These are phyloP conservation scores for Penicillium palitans DNA, from an alignment of 2,329 filamentous ascomycete species.

Conservation along the genomic window DNA sequence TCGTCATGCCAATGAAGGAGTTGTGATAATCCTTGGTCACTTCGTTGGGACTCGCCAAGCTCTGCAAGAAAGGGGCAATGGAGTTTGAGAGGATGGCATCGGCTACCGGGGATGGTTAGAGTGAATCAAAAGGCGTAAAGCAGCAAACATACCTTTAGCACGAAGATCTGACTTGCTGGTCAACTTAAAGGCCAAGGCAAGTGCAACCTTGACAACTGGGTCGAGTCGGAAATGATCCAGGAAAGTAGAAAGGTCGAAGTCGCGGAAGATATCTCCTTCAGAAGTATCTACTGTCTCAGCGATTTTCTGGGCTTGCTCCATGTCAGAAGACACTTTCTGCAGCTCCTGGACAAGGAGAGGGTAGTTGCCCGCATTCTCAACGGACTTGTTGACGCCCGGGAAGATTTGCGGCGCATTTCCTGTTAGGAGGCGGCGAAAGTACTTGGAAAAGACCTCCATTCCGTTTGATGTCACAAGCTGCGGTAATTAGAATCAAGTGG, in stretches of 20 bases:
- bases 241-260: constrained; percentile 94
- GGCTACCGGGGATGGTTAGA: constrained; percentile 54
- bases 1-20: constrained; percentile 72
- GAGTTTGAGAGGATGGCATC: constrained; percentile 86
- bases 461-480: constrained; percentile 96
- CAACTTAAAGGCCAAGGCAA: constrained; percentile 85
- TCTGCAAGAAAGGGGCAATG: constrained; percentile 73
- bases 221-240: constrained; percentile 96
- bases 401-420: constrained; percentile 93
- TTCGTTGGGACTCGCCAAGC: constrained; percentile 65
- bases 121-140: background rate
- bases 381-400: constrained; percentile 70
- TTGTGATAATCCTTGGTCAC: constrained; percentile 66
- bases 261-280: constrained; percentile 89
- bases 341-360: constrained; percentile 80
- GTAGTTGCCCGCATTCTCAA: constrained; percentile 78
- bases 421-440: constrained; percentile 88
- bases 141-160: constrained; percentile 70
- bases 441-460: constrained; percentile 98
- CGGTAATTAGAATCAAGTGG: background rate
- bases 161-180: constrained; percentile 79
- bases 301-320: constrained; percentile 83
- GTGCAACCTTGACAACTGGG: constrained; percentile 78
- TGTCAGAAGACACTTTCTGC: constrained; percentile 77
- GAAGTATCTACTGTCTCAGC: constrained; percentile 88